phyloP scores from a whole-genome alignment of 306 rosid species.

The Arachis stenosperma region DNA sequence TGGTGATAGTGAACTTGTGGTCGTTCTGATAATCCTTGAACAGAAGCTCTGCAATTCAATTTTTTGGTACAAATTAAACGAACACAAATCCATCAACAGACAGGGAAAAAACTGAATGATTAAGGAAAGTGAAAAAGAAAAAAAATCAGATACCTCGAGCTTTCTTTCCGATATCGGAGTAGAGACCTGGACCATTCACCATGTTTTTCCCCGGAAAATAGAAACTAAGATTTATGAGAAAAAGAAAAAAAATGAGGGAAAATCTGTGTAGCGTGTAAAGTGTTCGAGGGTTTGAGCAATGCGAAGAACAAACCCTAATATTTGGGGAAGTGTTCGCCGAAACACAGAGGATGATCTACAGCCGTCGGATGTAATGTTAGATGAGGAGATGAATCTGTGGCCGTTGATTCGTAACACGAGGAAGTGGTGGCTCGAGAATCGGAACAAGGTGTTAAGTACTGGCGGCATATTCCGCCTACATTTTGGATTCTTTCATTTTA shows the following conservation, averaged over 20 bases:
- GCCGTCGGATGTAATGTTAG: constrained; percentile 48
- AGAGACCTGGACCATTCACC: constrained; percentile 98
- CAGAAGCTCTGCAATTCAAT: constrained; percentile 66
- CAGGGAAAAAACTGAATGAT: background rate
- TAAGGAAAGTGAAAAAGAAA: background rate
- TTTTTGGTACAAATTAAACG: background rate
- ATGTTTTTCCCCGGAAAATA: constrained; percentile 54
- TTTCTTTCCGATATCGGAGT: constrained; percentile 86
- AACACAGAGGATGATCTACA: background rate
- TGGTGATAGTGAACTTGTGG: constrained; percentile 89
- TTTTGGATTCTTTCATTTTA: background rate
- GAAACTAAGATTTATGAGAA: background rate
- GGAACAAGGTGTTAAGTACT: constrained; percentile 26
- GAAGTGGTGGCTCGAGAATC: constrained; percentile 29
- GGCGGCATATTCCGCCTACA: constrained; percentile 41
- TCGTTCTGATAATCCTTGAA: constrained; percentile 92
- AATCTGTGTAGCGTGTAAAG: background rate
- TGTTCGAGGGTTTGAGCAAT: background rate
- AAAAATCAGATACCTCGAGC: constrained; percentile 66
- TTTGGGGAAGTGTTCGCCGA: background rate
- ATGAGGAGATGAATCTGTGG: constrained; percentile 8
- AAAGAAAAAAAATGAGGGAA: background rate
- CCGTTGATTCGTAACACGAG: constrained; percentile 51
- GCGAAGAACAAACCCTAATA: constrained; percentile 41
- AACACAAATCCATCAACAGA: background rate